Evolutionary conservation across 148 eudicot genomes (phyloP).

Genomic region (Rhododendron kiyosumense): DNA sequence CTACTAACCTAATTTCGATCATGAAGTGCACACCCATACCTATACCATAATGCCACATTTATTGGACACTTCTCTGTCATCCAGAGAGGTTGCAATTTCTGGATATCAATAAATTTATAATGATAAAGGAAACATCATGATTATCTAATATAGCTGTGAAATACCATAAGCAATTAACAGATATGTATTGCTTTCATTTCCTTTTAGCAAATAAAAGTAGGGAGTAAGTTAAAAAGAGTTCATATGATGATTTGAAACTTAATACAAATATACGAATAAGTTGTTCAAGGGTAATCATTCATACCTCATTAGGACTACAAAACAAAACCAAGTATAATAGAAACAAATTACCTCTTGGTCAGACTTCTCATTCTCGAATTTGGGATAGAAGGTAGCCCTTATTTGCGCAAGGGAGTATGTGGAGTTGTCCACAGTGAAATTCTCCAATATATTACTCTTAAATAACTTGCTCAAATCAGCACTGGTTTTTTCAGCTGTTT

Average conservation of each 20-base stretch:
- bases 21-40: not conserved
- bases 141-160: not conserved
- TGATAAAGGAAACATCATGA: not conserved
- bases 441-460: conserved; percentile 46
- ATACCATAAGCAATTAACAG: not conserved
- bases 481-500: conserved; percentile 23
- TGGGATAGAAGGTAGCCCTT: conserved; percentile 93
- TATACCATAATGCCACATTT: not conserved
- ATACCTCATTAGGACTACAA: not conserved
- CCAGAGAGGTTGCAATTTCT: not conserved
- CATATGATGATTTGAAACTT: not conserved
- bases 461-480: conserved; percentile 32
- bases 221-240: not conserved
- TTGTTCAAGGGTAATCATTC: not conserved
- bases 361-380: conserved; percentile 97
- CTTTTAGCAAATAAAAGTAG: not conserved
- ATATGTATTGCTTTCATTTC: not conserved
- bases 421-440: conserved; percentile 64
- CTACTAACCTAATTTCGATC: not conserved
- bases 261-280: not conserved
- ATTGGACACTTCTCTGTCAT: not conserved
- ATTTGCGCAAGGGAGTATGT: conserved; percentile 76
- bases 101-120: too few relatives aligned
- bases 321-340: not conserved
- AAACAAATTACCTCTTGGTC: conserved; percentile 75